Conservation (phyloP, 345 rosid species). For the Fremontodendron californicum region DNA sequence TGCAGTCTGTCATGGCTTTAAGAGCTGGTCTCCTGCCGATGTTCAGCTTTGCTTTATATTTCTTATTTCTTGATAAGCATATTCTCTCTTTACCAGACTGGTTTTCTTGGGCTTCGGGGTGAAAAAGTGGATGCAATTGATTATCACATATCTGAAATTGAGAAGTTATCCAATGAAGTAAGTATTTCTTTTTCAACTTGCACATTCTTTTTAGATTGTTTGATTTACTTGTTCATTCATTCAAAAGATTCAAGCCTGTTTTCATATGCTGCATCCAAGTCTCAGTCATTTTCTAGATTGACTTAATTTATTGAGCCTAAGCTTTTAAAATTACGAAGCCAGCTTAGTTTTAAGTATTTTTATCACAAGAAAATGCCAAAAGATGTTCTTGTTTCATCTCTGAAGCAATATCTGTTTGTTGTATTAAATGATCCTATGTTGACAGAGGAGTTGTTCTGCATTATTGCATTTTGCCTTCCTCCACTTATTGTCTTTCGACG, state of each 20-base stretch:
- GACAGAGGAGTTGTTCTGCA: background rate
- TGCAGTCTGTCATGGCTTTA: constrained; percentile 6
- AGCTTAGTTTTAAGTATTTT: background rate
- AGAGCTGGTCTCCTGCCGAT: background rate
- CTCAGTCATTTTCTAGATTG: background rate
- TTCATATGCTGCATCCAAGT: background rate
- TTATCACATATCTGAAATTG: constrained; percentile 52
- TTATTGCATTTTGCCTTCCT: background rate
- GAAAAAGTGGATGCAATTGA: constrained; percentile 72
- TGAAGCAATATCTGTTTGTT: background rate
- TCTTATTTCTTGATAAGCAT: background rate
- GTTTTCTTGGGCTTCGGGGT: constrained; percentile 81
- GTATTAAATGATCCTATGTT: background rate
- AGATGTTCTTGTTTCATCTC: background rate
- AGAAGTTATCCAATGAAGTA: constrained; percentile 66
- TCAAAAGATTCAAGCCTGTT: background rate
- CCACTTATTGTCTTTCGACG: background rate
- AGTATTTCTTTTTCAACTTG: constrained; percentile 18
- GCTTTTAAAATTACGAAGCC: background rate
- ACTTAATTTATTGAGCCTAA: background rate
- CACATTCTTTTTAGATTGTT: background rate
- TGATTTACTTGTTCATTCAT: background rate
- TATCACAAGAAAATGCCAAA: background rate
- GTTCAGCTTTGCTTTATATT: constrained; percentile 12
- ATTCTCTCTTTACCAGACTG: constrained; percentile 48